Base-by-base conservation (phyloP, 495 filamentous ascomycete genomes). In the Usnea hakonensis region DNA sequence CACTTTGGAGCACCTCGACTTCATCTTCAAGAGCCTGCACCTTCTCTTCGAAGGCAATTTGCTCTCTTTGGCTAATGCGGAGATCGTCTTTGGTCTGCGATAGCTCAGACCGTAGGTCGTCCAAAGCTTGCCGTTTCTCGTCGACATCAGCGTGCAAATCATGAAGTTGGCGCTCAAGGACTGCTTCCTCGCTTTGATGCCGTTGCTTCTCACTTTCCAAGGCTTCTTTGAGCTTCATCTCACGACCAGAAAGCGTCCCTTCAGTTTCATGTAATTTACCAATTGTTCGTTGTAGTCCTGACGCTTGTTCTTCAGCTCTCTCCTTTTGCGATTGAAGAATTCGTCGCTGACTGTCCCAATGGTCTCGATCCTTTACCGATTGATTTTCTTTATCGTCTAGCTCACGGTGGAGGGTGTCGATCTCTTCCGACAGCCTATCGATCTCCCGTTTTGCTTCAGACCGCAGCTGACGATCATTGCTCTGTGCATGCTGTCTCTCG, bases 11-110 rank as follows among this genome's bases (percentile, higher is more conserved):
- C 40, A 92, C 81, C 55, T 91, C 84, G 14, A 93, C 78, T 69
- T 95, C 90, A 64, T 92, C 89, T 69, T 93, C 88, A 19, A 95
- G 70, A n/a, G 79, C 83, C 65, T 89, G 83, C 11, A 88, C 74
- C 66, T 87, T 90, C 53, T 90, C 86, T 46, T 78, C 76, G 35
- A 90, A 75, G 2, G 77, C 72, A 58, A 82, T 79, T 71, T 85
- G 82, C 41, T 87, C 84, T 19, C 87, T 82, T 66, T 85, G 80
- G 54, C 81, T 82, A 54, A 86, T 73, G 33, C 86, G 85, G 14
- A 90, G 79, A 21, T 91, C 86, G 66, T 93, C 87, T 50, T 81
- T 82, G 30, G 83, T 77, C 10, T 76, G 67, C 11, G 86, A 80
- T 17, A 89, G 74, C 52, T 91, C 84, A 44, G 77, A 75, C 55